A percentile compares a stretch with the other conserved stretches of the same genome.
These are phyloP conservation scores for Saccharomyces hybrid DNA, from an alignment of 1,139 yeast genomes.

Conservation along the genomic window DNA sequence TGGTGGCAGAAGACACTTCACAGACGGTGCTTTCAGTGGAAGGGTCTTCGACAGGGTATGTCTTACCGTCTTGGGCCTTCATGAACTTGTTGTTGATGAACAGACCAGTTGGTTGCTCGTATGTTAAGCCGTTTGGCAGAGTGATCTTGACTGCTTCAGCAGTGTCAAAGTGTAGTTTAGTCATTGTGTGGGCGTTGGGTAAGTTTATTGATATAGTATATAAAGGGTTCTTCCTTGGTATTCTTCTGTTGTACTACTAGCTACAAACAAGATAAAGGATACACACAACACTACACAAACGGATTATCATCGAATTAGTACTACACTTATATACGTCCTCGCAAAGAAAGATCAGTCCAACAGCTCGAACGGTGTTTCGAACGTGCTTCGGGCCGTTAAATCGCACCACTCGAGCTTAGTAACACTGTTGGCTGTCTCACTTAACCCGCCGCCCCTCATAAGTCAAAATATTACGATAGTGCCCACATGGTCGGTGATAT, in stretches of 20 bases:
- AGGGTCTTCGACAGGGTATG: conserved; percentile 56
- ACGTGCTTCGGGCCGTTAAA: neutral
- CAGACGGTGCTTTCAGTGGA: conserved; percentile 54
- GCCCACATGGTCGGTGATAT: conserved; percentile 1
- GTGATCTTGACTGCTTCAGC: conserved; percentile 35
- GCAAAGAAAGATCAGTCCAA: neutral
- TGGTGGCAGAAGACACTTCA: conserved; percentile 46
- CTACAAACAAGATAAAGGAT: neutral
- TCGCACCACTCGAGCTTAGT: neutral
- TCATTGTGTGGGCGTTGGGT: neutral
- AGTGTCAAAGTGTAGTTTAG: neutral
- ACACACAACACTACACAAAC: neutral
- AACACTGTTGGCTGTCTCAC: neutral
- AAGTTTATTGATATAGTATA: neutral
- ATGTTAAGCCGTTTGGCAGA: conserved; percentile 49
- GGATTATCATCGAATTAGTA: neutral
- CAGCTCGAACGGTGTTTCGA: neutral
- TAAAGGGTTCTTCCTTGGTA: neutral
- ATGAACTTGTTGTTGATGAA: conserved; percentile 79
- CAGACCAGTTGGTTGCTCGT: conserved; percentile 69
- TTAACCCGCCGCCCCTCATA: neutral
- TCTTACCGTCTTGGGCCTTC: conserved; percentile 52
- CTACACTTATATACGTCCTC: neutral
- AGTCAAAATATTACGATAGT: neutral
- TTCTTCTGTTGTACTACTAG: neutral